Evolutionary conservation across 2,329 filamentous ascomycete genomes (phyloP).

Genomic region (Scedosporium minutisporum): DNA sequence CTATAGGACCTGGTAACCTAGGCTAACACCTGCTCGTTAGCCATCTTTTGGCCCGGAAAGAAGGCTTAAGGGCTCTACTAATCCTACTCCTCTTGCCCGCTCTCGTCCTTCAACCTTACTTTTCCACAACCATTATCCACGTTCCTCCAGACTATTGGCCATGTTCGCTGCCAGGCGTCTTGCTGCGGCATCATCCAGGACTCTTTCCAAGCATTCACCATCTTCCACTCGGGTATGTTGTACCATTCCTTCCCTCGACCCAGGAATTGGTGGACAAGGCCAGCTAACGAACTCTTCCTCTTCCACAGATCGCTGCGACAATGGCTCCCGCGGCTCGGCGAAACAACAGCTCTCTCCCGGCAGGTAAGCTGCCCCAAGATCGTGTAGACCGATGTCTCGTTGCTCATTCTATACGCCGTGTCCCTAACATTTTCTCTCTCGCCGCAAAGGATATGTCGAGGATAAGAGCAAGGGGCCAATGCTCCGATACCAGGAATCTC

Average conservation of each 20-base stretch:
- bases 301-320: slow-evolving; percentile 21
- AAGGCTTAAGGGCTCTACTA: not conserved
- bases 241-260: not conserved
- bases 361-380: slow-evolving; percentile 25
- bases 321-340: slow-evolving; percentile 46
- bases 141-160: slow-evolving; percentile 5
- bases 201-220: not conserved
- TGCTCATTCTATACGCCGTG: not conserved
- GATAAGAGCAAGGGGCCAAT: slow-evolving; percentile 70
- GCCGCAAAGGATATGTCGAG: slow-evolving; percentile 60
- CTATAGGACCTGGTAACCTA: not conserved
- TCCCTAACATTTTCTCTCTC: slow-evolving; percentile 1
- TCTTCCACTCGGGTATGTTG: not conserved
- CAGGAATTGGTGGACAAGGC: not conserved
- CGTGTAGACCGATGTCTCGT: not conserved
- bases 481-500: slow-evolving; percentile 79
- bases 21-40: too few relatives aligned
- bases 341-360: slow-evolving; percentile 48
- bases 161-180: slow-evolving; percentile 8
- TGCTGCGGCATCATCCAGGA: slow-evolving; percentile 4
- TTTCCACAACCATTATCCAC: not conserved
- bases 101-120: not conserved
- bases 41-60: not conserved
- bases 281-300: slow-evolving; percentile 6
- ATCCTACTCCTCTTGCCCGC: not conserved